Evolutionary conservation across 2,329 filamentous ascomycete genomes (phyloP).

Genomic region (Xylaria sp.): DNA sequence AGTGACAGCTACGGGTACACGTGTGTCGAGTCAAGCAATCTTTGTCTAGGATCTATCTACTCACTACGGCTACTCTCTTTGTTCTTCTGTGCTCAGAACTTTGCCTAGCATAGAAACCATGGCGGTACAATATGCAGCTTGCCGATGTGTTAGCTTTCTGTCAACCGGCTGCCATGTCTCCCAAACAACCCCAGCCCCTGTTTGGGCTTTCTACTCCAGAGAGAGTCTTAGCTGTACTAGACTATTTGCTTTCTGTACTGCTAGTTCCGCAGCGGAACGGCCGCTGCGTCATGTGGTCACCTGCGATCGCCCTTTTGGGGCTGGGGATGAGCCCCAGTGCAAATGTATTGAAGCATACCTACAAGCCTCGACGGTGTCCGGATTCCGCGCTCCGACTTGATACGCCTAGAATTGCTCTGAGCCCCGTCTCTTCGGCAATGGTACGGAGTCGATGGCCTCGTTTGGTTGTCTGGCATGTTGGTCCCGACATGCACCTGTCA

Average conservation of each 20-base stretch:
- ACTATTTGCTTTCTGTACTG: constrained; percentile 54
- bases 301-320: constrained; percentile 55
- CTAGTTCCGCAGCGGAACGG: constrained; percentile 42
- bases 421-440: constrained; percentile 44
- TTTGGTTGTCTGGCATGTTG: constrained; percentile 42
- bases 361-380: constrained; percentile 51
- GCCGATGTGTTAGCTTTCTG: constrained; percentile 56
- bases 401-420: constrained; percentile 43
- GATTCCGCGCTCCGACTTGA: constrained; percentile 45
- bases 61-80: constrained; percentile 56
- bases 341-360: constrained; percentile 55
- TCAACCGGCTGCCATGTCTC: constrained; percentile 53
- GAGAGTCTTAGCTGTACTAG: constrained; percentile 57
- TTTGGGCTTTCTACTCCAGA: constrained; percentile 53
- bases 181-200: constrained; percentile 56
- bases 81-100: constrained; percentile 56
- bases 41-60: constrained; percentile 52
- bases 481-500: constrained; percentile 43
- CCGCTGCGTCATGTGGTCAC: constrained; percentile 54
- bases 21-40: constrained; percentile 67
- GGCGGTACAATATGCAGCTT: constrained; percentile 61
- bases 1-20: constrained; percentile 54
- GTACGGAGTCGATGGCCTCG: constrained; percentile 46
- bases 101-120: constrained; percentile 51
- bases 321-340: constrained; percentile 51